Percentiles rank a stretch among this genome's conserved stretches.
Evolutionary conservation across 1,284 basidiomycete species (phyloP).

Genomic region (Leucoagaricus sp.): DNA sequence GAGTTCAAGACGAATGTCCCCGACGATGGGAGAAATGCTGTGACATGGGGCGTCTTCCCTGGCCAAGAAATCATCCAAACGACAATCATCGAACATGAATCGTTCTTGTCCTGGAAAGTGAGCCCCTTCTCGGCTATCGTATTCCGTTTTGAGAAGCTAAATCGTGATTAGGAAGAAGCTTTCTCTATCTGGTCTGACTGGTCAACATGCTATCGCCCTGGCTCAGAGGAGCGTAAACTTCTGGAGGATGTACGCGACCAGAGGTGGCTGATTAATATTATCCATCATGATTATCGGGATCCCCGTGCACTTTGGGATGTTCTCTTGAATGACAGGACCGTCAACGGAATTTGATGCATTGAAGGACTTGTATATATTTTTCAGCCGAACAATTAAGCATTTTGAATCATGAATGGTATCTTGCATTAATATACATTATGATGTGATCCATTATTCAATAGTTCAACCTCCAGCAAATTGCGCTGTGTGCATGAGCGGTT

Average conservation of each 20-base stretch:
- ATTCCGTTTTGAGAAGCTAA: neutral
- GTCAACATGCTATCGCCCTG: slow-evolving; percentile 84
- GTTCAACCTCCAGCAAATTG: too few species aligned
- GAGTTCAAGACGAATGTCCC: slow-evolving; percentile 83
- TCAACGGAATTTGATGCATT: neutral
- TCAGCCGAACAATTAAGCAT: neutral
- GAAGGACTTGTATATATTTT: neutral
- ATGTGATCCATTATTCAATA: neutral
- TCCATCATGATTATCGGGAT: slow-evolving; percentile 94
- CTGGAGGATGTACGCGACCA: slow-evolving; percentile 73
- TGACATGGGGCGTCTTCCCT: slow-evolving; percentile 99
- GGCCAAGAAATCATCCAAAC: slow-evolving; percentile 96
- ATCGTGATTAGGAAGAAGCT: slow-evolving; percentile 80
- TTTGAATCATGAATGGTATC: neutral
- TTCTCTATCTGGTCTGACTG: slow-evolving; percentile 97
- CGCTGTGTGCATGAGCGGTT: too few species aligned
- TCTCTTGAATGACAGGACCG: slow-evolving; percentile 47
- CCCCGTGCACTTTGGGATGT: slow-evolving; percentile 85
- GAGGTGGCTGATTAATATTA: slow-evolving; percentile 91
- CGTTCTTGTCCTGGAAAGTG: slow-evolving; percentile 93
- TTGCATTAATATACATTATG: slow-evolving; percentile 8
- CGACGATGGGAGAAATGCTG: slow-evolving; percentile 85
- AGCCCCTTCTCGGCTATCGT: slow-evolving; percentile 19
- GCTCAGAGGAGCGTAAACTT: slow-evolving; percentile 71
- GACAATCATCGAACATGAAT: slow-evolving; percentile 94